Evolutionary conservation across 2,329 filamentous ascomycete genomes (phyloP), one percentile per base, ranked within the genome.

Genomic region (Colletotrichum agaves): DNA sequence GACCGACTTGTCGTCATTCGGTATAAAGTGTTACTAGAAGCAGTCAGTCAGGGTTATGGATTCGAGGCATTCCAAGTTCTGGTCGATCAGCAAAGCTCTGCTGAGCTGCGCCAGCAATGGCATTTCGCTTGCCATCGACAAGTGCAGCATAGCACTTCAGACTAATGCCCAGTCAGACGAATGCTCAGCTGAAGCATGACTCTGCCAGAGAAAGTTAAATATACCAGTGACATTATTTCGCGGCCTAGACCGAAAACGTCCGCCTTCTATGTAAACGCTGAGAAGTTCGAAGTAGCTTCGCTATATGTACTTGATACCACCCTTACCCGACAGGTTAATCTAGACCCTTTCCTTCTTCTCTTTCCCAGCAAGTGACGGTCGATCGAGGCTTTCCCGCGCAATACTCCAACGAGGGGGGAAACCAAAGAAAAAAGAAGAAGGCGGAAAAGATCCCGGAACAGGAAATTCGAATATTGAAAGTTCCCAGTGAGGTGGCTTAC

Each of bases 281-380:
- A 46, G 31, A 17, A 12, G 4, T 57, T 57, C 39, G 37, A 41
- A 19, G 23, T 41, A 46, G 50, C 35, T 33, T 63, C 50, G 63
- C 50, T 63, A 63, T 65, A 57, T 67, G 58, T 63, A 63, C 60
- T 58, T 19, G 37, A 58, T 57, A 63, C 43, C 58, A 21, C 41
- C 35, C 52, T 35, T 49, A 12, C n/a, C 23, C 39, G 21, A 8
- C 41, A 12, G 31, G 44, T 23, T 41, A 50, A 19, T 23, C 23
- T 44, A 52, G 21, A 43, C 57, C 23, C 15, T 17, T 4, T 57
- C 4, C 17, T 31, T 19, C 41, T 19, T 23, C n/a, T 17, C 35
- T 27, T 31, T 39, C 49, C 46, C 23, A 17, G 35, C 43, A 61
- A 44, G 8, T 27, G 12, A 50, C 60, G 23, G 21, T 41, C 21